Evolutionary conservation across 2,329 filamentous ascomycete genomes (phyloP).

Genomic region (Orbilia brochopaga): DNA sequence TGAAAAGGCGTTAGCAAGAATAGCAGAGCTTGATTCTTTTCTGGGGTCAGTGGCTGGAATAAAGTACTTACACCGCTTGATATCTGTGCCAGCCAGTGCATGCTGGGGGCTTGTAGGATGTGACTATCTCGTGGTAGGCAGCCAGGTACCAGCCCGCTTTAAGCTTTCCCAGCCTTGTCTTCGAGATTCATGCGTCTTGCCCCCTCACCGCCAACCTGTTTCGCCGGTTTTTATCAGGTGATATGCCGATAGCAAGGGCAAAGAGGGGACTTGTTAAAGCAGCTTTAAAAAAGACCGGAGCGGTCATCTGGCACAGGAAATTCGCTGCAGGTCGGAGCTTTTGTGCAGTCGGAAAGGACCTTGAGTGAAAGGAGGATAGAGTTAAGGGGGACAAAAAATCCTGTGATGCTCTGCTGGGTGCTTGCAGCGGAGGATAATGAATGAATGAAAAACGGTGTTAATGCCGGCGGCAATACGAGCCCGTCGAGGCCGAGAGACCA

Average conservation of each 20-base stretch:
- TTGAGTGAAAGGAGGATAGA: constrained; percentile 24
- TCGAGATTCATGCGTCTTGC: constrained; percentile 36
- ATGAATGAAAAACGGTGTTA: constrained; percentile 1
- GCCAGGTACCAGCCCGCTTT: background rate
- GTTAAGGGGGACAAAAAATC: constrained; percentile 13
- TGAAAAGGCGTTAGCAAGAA: background rate
- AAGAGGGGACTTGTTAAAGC: constrained; percentile 8
- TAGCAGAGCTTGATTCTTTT: too few species aligned
- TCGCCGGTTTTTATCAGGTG: constrained; percentile 47
- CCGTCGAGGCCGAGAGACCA: background rate
- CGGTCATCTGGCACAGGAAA: constrained; percentile 16
- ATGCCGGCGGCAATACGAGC: background rate
- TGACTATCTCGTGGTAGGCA: background rate
- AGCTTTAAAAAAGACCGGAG: constrained; percentile 32
- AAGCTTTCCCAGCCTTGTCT: constrained; percentile 37
- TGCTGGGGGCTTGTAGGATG: too few species aligned
- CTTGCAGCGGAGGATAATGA: constrained; percentile 3
- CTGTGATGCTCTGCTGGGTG: background rate
- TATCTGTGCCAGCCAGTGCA: background rate
- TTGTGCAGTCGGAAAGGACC: background rate
- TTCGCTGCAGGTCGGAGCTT: constrained; percentile 9
- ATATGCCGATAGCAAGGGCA: constrained; percentile 41
- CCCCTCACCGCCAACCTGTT: constrained; percentile 25
- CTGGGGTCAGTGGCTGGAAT: too few species aligned
- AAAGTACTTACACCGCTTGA: background rate